Evolutionary conservation across 148 eudicot genomes (phyloP).

Genomic region (Selenicereus undatus): DNA sequence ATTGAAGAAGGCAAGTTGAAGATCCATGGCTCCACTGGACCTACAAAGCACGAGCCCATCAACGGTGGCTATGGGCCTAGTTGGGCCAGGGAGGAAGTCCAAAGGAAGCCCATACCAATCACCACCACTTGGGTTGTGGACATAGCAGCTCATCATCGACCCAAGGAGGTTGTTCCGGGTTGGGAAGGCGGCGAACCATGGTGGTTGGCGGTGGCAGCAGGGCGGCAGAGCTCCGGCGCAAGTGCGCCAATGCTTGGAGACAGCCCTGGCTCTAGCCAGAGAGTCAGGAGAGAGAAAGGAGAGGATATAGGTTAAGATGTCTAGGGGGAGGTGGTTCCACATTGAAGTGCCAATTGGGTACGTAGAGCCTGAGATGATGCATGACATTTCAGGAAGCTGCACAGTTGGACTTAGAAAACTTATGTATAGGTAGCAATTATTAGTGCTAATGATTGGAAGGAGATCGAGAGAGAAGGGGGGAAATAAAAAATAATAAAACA

Average conservation of each 20-base stretch:
- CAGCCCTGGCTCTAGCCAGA: constrained; percentile 43
- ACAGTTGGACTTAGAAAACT: background rate
- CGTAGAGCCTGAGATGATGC: background rate
- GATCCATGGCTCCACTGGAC: background rate
- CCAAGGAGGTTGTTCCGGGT: background rate
- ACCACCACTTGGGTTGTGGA: constrained; percentile 2
- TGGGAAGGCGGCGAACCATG: constrained; percentile 5
- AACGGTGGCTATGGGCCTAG: background rate
- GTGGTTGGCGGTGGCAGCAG: background rate
- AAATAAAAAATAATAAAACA: too few relatives aligned
- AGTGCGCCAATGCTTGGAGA: constrained; percentile 43
- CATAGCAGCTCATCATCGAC: background rate
- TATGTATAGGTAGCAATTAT: background rate
- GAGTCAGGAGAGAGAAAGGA: constrained; percentile 53
- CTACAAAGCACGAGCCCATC: background rate
- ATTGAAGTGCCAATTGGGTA: constrained; percentile 5
- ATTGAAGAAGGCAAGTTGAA: background rate
- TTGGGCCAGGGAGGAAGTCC: background rate
- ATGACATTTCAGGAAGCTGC: background rate
- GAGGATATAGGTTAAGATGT: constrained; percentile 48
- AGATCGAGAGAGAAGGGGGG: background rate
- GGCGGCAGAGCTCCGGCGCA: background rate
- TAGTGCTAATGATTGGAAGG: background rate
- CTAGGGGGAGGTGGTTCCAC: constrained; percentile 55
- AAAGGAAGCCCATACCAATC: background rate